Percentiles rank a stretch among this genome's conserved stretches.
Conservation (phyloP, 805 yeast genomes). For the Torulaspora microellipsoides region DNA sequence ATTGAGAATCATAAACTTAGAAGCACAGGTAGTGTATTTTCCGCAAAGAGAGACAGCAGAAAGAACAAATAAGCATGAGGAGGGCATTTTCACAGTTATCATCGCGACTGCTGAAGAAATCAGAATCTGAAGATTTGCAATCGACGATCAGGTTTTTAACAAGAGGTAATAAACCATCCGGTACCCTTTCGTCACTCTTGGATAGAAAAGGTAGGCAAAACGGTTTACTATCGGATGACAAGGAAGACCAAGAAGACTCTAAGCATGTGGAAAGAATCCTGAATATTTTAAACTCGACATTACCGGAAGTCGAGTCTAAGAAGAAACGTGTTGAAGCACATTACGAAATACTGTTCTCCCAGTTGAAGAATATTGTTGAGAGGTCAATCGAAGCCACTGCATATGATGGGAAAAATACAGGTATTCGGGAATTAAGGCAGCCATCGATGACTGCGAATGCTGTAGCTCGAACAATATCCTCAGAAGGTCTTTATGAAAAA, state of each 20-base stretch:
- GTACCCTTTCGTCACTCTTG: constrained; percentile 8
- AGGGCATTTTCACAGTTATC: constrained; percentile 22
- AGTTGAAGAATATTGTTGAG: constrained; percentile 24
- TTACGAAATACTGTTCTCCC: constrained; percentile 27
- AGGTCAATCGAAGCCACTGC: constrained; percentile 13
- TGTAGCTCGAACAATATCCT: constrained; percentile 2
- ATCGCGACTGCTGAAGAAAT: constrained; percentile 15
- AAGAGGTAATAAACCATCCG: constrained; percentile 12
- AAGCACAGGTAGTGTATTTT: no score
- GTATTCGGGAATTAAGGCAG: neutral
- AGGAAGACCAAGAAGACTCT: constrained; percentile 7
- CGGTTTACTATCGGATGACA: constrained; percentile 2
- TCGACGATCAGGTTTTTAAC: constrained; percentile 27
- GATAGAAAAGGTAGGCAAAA: constrained; percentile 2
- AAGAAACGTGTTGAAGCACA: constrained; percentile 25
- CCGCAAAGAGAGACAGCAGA: no score
- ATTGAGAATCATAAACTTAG: no score
- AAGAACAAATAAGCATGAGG: constrained; percentile 10
- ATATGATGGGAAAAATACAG: neutral
- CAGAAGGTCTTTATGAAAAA: constrained; percentile 17
- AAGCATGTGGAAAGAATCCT: constrained; percentile 27
- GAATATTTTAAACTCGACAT: constrained; percentile 25
- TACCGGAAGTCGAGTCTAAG: constrained; percentile 24
- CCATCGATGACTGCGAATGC: neutral
- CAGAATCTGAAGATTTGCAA: constrained; percentile 23